A percentile compares a stretch with the other conserved stretches of the same genome.
Evolutionary conservation across 2,329 filamentous ascomycete genomes (phyloP).

Genomic region (Aspergillus bombycis): DNA sequence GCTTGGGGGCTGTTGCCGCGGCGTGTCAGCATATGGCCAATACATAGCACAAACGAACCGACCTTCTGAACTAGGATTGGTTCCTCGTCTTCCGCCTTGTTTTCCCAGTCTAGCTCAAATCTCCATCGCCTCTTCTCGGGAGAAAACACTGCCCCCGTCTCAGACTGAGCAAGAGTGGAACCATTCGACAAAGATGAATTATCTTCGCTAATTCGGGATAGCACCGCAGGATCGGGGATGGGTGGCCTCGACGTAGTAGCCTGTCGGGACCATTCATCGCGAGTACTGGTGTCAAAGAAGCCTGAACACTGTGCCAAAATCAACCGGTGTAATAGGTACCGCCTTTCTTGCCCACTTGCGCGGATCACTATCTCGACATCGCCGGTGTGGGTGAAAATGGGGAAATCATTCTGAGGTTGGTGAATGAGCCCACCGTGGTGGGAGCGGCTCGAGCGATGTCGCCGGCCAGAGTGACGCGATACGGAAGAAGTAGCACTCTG

Average conservation of each 20-base stretch:
- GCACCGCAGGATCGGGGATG: constrained; percentile 41
- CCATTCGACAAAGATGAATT: constrained; percentile 39
- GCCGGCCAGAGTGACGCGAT: constrained; percentile 65
- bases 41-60: constrained; percentile 21
- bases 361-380: constrained; percentile 88
- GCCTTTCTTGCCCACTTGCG: constrained; percentile 70
- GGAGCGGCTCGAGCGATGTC: constrained; percentile 77
- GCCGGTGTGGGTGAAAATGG: constrained; percentile 84
- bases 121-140: constrained; percentile 70
- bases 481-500: constrained; percentile 66
- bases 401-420: constrained; percentile 84
- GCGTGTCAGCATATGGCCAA: not conserved
- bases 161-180: constrained; percentile 41
- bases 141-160: constrained; percentile 44
- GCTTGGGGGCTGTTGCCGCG: constrained; percentile 33
- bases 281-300: constrained; percentile 83
- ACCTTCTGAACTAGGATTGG: constrained; percentile 88
- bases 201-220: constrained; percentile 42
- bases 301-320: constrained; percentile 88
- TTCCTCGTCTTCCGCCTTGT: constrained; percentile 70
- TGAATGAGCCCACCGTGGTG: constrained; percentile 73
- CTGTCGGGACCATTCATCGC: constrained; percentile 70
- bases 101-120: constrained; percentile 82
- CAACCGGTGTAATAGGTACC: constrained; percentile 84
- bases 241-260: constrained; percentile 45